These are phyloP conservation scores for Hymenochaete sp. DNA, from an alignment of 1,284 basidiomycete genomes.

Conservation along the genomic window DNA sequence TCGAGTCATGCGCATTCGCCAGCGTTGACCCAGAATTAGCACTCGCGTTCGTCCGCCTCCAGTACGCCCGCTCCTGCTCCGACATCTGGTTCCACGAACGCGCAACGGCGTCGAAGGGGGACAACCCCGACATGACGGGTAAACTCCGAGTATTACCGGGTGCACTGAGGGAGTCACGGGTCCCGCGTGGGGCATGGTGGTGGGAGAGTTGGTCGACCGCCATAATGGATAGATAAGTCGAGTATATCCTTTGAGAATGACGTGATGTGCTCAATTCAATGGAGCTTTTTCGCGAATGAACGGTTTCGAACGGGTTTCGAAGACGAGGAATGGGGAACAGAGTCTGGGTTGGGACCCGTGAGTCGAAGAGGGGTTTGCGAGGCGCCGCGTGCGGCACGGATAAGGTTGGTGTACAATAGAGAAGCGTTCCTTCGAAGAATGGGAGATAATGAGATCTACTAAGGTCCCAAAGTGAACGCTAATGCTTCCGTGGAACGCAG, in stretches of 20 bases:
- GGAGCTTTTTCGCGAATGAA: background rate
- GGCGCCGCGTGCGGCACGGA: too few species aligned
- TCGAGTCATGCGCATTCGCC: slow-evolving; percentile 1
- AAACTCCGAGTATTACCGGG: background rate
- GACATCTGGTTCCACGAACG: slow-evolving; percentile 12
- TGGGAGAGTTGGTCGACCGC: slow-evolving; percentile 3
- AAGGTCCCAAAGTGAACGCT: too few species aligned
- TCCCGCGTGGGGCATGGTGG: background rate
- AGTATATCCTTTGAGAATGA: background rate
- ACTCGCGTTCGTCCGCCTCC: slow-evolving; percentile 5
- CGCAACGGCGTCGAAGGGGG: slow-evolving; percentile 16
- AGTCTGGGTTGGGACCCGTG: too few species aligned
- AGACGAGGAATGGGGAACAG: slow-evolving; percentile 8
- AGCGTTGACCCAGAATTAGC: background rate
- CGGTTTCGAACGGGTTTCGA: background rate
- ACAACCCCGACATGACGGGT: background rate
- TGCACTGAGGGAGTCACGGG: too few species aligned
- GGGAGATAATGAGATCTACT: too few species aligned
- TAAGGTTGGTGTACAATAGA: slow-evolving; percentile 15
- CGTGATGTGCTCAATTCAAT: background rate
- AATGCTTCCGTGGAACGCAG: slow-evolving; percentile 4
- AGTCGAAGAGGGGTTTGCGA: too few species aligned
- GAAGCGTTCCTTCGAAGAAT: slow-evolving; percentile 1
- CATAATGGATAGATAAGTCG: background rate
- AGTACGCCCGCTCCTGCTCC: slow-evolving; percentile 14